Evolutionary conservation across 228 moss, liverwort and hornwort species (phyloP), one percentile per base, ranked within the genome.

Genomic region (Sphagnum magellanicum): DNA sequence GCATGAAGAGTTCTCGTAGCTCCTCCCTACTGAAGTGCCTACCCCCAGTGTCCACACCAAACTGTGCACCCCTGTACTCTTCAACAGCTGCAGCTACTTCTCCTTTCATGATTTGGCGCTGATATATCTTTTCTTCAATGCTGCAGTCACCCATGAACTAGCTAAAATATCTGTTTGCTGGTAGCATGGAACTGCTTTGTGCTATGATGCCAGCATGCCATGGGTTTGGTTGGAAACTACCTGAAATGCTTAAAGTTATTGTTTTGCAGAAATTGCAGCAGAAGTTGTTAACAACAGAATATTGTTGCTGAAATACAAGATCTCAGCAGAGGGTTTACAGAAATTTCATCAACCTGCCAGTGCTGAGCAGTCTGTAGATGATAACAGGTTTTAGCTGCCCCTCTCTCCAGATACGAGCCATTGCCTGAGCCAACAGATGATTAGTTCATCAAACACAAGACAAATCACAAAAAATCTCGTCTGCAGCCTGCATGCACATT

Each of bases 21-120:
- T 94, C 93, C 74, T 94, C 91, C 52, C 89, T 83, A 59, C 85
- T 89, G 65, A 94, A 94, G 66, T 94, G 93, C 8, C 91, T 89
- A 67, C 86, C 83, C 51, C 71, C 70, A n/a, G 75, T 82, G n/a
- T 79, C 70, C 73, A 76, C 80, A 55, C 76, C 71, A 8, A 55
- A 71, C 50, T 75, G 77, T 55, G 73, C 83, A 52, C 81, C 80
- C 65, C 67, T 48, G n/a, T 83, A 76, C 62, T 82, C 81, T 65
- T 84, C 91, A 64, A 94, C 75, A 70, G 93, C 85, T 77, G 93
- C 93, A 73, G 93, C 91, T 77, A 94, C 85, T 73, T 91, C 93
- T 78, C 91, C 89, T 77, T 94, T 94, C 91, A 94, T 87, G 58
- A 94, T 91, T 77, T 94, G 93, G 48, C 93, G 87, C 77, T 94